Evolutionary conservation across 352 stramenopile genomes (phyloP).

Genomic region (Thalassiosira livingstoniorum): DNA sequence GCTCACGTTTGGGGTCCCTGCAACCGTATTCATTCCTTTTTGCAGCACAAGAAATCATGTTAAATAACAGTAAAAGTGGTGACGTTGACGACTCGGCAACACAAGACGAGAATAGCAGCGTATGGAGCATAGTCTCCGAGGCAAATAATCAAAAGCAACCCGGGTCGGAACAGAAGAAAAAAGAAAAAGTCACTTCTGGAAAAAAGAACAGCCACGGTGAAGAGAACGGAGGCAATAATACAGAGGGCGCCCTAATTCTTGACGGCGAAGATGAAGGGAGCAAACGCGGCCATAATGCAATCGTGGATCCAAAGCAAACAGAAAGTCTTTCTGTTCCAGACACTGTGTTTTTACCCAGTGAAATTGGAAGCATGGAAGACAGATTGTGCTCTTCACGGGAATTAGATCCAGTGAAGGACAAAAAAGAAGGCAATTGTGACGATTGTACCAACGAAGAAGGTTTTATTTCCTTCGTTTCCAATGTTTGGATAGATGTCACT

Average conservation of each 20-base stretch:
- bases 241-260: background rate
- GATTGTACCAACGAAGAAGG: background rate
- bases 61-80: too few relatives aligned
- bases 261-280: background rate
- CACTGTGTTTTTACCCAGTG: conserved; percentile 46
- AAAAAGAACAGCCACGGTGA: background rate
- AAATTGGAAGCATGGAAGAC: conserved; percentile 29
- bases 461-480: too few relatives aligned
- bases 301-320: background rate
- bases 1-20: too few relatives aligned
- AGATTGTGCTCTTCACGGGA: conserved; percentile 13
- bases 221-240: too few relatives aligned
- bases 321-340: conserved; percentile 29
- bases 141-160: too few relatives aligned
- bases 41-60: too few relatives aligned
- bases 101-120: too few relatives aligned
- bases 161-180: too few relatives aligned
- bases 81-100: too few relatives aligned
- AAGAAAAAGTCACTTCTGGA: background rate
- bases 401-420: background rate
- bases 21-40: too few relatives aligned
- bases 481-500: too few relatives aligned
- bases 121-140: too few relatives aligned
- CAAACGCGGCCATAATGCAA: background rate
- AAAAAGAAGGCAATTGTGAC: conserved; percentile 11